Conservation (phyloP, 2,329 filamentous ascomycete genomes). For the Neopestalotiopsis sp. region DNA sequence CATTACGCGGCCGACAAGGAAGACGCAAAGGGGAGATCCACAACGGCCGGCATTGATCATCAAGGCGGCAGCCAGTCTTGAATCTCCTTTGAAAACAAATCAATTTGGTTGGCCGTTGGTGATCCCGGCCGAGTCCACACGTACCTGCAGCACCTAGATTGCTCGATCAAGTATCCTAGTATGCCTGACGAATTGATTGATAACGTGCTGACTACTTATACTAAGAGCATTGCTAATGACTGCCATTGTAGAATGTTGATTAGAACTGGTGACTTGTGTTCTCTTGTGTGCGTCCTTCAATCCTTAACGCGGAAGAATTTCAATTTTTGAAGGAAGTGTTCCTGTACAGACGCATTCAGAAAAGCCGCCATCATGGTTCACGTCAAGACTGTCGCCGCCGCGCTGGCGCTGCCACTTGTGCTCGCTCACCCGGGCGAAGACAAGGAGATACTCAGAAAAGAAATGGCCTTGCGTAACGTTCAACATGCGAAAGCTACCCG, state of each 20-base stretch:
- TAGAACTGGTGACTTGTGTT: too few species aligned
- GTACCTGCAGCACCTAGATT: not conserved
- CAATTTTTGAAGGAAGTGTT: too few species aligned
- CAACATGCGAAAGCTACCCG: conserved; percentile 7
- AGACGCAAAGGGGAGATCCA: not conserved
- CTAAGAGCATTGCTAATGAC: not conserved
- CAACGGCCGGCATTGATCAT: not conserved
- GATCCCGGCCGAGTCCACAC: not conserved
- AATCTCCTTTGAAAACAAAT: not conserved
- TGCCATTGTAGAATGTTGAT: not conserved
- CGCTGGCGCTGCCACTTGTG: not conserved
- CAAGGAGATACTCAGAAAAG: not conserved
- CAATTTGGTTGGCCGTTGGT: not conserved
- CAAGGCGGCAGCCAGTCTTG: conserved; percentile 1
- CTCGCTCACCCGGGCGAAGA: conserved; percentile 16
- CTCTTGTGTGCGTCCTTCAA: too few species aligned
- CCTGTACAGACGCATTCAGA: too few species aligned
- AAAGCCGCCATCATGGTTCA: not conserved
- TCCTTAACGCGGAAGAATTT: too few species aligned
- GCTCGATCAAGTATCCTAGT: not conserved
- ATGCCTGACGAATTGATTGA: not conserved
- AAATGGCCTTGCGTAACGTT: conserved; percentile 11
- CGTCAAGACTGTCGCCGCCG: not conserved
- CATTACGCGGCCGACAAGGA: conserved; percentile 3
- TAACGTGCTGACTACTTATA: not conserved